phyloP scores from a whole-genome alignment of 169 alveolate species.

The Eimeria brunetti region DNA sequence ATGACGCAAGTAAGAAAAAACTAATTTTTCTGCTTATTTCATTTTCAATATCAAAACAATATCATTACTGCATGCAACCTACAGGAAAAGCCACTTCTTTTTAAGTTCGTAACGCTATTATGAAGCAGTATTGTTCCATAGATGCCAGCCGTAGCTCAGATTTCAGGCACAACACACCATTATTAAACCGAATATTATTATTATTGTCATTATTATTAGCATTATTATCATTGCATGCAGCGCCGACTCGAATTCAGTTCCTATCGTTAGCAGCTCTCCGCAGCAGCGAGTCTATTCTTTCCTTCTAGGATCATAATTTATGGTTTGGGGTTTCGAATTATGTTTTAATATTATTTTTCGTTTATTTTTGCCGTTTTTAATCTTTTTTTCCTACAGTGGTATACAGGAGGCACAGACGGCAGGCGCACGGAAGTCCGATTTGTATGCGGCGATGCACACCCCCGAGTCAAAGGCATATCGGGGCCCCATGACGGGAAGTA shows the following conservation, averaged over 20 bases:
- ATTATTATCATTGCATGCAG: not conserved
- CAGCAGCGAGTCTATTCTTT: not conserved
- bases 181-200: no score
- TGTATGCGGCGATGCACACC: conserved; percentile 73
- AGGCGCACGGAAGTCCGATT: conserved; percentile 72
- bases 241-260: not conserved
- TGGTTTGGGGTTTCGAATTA: not conserved
- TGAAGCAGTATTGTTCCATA: not conserved
- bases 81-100: not conserved
- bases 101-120: not conserved
- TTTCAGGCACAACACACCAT: no score
- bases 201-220: no score
- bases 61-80: no score
- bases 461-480: conserved; percentile 49
- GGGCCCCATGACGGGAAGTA: conserved; percentile 10
- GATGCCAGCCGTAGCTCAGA: no score
- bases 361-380: not conserved
- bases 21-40: not conserved
- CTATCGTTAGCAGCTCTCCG: not conserved
- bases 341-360: not conserved
- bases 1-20: conserved; percentile 63
- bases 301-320: not conserved
- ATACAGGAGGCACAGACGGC: conserved; percentile 71
- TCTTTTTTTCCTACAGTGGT: conserved; percentile 28
- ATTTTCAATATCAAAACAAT: no score